These are phyloP conservation scores for Apocynum venetum DNA, from an alignment of 257 asterid species.

Conservation along the genomic window DNA sequence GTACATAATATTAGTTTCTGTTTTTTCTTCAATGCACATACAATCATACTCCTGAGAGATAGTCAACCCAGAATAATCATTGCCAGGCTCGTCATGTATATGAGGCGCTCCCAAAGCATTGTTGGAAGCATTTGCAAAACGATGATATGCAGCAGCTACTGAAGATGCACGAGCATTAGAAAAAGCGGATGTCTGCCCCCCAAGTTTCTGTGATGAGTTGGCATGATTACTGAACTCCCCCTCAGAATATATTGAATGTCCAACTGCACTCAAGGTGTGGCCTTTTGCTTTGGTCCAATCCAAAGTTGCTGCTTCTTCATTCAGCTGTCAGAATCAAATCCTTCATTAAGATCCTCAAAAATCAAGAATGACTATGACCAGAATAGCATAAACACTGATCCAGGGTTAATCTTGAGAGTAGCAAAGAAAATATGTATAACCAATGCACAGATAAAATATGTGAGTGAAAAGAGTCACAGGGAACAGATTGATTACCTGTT, in stretches of 20 bases:
- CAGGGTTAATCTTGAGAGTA: neutral
- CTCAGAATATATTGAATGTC: slow-evolving; percentile 33
- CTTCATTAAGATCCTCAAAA: slow-evolving; percentile 18
- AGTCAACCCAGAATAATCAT: slow-evolving; percentile 12
- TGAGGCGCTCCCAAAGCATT: slow-evolving; percentile 24
- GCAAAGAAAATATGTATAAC: neutral
- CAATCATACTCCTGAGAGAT: slow-evolving; percentile 17
- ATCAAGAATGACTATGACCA: neutral
- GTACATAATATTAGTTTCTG: slow-evolving; percentile 9
- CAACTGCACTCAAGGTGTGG: slow-evolving; percentile 48
- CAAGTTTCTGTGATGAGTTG: slow-evolving; percentile 55
- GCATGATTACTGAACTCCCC: slow-evolving; percentile 37
- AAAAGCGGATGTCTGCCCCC: slow-evolving; percentile 52
- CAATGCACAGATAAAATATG: neutral
- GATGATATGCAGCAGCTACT: slow-evolving; percentile 73
- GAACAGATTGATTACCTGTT: slow-evolving; percentile 46
- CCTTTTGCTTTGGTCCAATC: slow-evolving; percentile 90
- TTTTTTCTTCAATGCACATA: neutral
- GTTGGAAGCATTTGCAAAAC: slow-evolving; percentile 42
- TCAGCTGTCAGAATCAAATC: slow-evolving; percentile 51
- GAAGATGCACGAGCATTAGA: slow-evolving; percentile 72
- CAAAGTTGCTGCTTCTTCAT: slow-evolving; percentile 69
- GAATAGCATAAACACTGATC: neutral
- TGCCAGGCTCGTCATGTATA: slow-evolving; percentile 33
- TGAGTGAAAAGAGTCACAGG: slow-evolving; percentile 5